Percentiles rank a stretch among this genome's conserved stretches.
Conservation (phyloP, 257 asterid genomes). For the Plantago ovata region DNA sequence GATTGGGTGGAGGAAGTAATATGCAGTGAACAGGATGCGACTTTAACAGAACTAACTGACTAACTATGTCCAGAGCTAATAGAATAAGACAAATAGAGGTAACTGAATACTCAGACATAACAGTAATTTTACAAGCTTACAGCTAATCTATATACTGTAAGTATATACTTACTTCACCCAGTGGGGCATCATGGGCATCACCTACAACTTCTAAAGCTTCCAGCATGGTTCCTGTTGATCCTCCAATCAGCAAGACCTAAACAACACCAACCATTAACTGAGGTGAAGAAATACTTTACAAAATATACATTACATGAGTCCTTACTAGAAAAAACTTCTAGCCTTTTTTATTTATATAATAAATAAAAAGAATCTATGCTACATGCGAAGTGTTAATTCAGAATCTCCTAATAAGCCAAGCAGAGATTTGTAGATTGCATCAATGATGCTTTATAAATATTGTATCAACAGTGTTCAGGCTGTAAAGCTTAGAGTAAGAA, state of each 20-base stretch:
- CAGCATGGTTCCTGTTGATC: slow-evolving; percentile 99
- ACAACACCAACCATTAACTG: slow-evolving; percentile 19
- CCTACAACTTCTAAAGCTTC: slow-evolving; percentile 94
- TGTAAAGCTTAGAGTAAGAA: slow-evolving; percentile 1
- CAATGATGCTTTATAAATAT: not conserved
- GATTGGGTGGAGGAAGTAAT: too few species aligned
- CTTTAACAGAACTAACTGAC: not conserved
- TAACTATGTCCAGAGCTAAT: slow-evolving; percentile 13
- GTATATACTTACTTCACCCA: slow-evolving; percentile 66
- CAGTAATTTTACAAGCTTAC: slow-evolving; percentile 6
- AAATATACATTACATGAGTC: not conserved
- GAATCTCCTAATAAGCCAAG: not conserved
- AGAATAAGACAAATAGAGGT: slow-evolving; percentile 6
- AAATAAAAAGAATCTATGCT: too few species aligned
- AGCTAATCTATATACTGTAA: slow-evolving; percentile 1
- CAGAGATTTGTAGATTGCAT: not conserved
- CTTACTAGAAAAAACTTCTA: too few species aligned
- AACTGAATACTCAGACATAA: slow-evolving; percentile 12
- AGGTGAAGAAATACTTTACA: not conserved
- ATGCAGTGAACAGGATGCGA: not conserved
- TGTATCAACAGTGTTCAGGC: slow-evolving; percentile 5
- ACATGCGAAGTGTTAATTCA: too few species aligned
- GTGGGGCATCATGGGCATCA: slow-evolving; percentile 57
- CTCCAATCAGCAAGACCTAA: slow-evolving; percentile 96
- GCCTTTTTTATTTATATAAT: too few species aligned